Evolutionary conservation across 2,329 filamentous ascomycete species (phyloP), one percentile per base, ranked within the genome.

Genomic region (Fusarium keratoplasticum): DNA sequence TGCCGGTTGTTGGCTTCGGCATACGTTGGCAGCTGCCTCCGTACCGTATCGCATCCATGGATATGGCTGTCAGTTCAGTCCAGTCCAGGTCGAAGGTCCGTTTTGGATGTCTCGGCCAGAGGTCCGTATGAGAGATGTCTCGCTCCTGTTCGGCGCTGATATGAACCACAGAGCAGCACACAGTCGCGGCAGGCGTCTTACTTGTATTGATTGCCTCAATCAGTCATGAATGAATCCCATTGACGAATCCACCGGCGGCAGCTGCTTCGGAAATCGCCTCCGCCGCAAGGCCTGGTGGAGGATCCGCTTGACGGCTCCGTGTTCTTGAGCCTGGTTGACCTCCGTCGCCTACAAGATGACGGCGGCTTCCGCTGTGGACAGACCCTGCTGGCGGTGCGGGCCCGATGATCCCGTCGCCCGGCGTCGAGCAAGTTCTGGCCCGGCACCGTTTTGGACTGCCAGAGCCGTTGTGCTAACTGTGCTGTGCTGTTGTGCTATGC

Each of bases 261-360:
- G 71, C 69, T 67, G 59, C 62, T 47, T 71, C 62, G 44, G 66
- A 61, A 61, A 38, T 72, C 60, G 57, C 66, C 64, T 76, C 68
- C 65, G 67, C 70, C 59, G 13, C 47, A 55, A 67, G 61, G 64
- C 67, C 67, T 76, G 69, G 66, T 44, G 67, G 66, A 50, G 74
- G 68, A 64, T 70, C 74, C 76, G 73, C 71, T 76, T 55, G 64
- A 70, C 75, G 76, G 75, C 68, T 74, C 73, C 73, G 67, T 66
- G 67, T 40, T 50, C 66, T 72, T 52, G 55, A 68, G 31, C 63
- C 61, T 38, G 50, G 31, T 64, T 64, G 44, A 58, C 60, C 64
- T 61, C 67, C 69, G 71, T 72, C 44, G 38, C 29, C 61, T 61
- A 66, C 72, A 62, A 72, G 55, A 59, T 67, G 70, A 70, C 69